Evolutionary conservation across 148 eudicot genomes (phyloP).

Genomic region (Suaeda aralocaspica): DNA sequence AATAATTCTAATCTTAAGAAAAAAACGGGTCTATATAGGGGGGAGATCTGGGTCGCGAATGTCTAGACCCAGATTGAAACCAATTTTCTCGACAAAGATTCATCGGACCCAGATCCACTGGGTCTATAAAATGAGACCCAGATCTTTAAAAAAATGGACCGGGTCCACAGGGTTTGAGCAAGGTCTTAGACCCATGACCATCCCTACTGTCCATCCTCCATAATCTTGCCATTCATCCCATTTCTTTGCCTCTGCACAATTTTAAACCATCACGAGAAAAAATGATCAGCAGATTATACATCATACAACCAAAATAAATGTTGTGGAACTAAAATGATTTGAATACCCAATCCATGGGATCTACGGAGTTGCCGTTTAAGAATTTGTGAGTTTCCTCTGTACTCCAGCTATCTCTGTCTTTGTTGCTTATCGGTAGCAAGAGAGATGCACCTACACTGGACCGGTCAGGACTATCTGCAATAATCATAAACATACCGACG

Average conservation of each 20-base stretch:
- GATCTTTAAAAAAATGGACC: too few relatives aligned
- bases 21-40: too few relatives aligned
- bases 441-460: constrained; percentile 41
- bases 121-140: too few relatives aligned
- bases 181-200: too few relatives aligned
- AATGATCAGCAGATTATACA: background rate
- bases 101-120: too few relatives aligned
- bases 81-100: too few relatives aligned
- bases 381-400: constrained; percentile 83
- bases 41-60: too few relatives aligned
- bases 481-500: background rate
- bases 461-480: constrained; percentile 85
- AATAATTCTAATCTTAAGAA: too few relatives aligned
- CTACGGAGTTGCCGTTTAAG: constrained; percentile 69
- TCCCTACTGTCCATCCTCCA: too few relatives aligned
- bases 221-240: constrained; percentile 69
- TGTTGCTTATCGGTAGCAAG: constrained; percentile 58
- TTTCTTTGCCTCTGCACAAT: constrained; percentile 66
- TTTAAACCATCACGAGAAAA: background rate
- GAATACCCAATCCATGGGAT: constrained; percentile 70
- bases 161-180: too few relatives aligned
- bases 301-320: background rate
- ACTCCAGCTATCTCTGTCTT: constrained; percentile 56
- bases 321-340: constrained; percentile 7
- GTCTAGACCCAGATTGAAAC: too few relatives aligned